A percentile compares a stretch with the other conserved stretches of the same genome.
Conservation (phyloP, 495 filamentous ascomycete genomes). For the Tuber melanosporum region DNA sequence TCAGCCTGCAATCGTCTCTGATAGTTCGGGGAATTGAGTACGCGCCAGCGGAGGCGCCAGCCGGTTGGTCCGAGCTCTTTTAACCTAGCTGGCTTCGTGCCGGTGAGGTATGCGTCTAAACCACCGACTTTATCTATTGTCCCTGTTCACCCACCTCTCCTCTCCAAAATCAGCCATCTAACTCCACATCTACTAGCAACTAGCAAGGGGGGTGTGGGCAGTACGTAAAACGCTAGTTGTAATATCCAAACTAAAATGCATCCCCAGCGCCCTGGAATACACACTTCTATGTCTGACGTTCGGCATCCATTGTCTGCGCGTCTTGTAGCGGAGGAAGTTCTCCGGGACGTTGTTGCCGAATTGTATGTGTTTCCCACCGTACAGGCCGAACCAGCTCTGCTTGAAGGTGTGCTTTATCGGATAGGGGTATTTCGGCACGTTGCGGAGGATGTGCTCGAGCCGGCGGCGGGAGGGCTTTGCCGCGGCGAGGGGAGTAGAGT, state of each 20-base stretch:
- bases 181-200: background rate
- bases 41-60: constrained; percentile 76
- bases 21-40: constrained; percentile 57
- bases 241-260: constrained; percentile 64
- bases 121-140: constrained; percentile 84
- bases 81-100: constrained; percentile 62
- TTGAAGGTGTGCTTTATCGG: constrained; percentile 74
- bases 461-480: constrained; percentile 45
- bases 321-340: constrained; percentile 60
- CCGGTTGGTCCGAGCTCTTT: constrained; percentile 80
- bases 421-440: constrained; percentile 72
- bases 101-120: constrained; percentile 82
- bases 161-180: background rate
- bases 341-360: constrained; percentile 88
- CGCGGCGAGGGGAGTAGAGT: constrained; percentile 22
- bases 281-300: constrained; percentile 77
- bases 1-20: constrained; percentile 25
- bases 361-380: constrained; percentile 67
- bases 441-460: constrained; percentile 39
- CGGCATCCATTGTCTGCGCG: constrained; percentile 76
- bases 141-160: constrained; percentile 14
- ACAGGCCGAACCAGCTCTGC: constrained; percentile 80
- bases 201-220: background rate
- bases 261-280: constrained; percentile 59
- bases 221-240: constrained; percentile 64